Percentiles rank a stretch among this genome's conserved stretches.
phyloP scores from a whole-genome alignment of 2,329 filamentous ascomycete genomes.

The Aspergillus clavatus region DNA sequence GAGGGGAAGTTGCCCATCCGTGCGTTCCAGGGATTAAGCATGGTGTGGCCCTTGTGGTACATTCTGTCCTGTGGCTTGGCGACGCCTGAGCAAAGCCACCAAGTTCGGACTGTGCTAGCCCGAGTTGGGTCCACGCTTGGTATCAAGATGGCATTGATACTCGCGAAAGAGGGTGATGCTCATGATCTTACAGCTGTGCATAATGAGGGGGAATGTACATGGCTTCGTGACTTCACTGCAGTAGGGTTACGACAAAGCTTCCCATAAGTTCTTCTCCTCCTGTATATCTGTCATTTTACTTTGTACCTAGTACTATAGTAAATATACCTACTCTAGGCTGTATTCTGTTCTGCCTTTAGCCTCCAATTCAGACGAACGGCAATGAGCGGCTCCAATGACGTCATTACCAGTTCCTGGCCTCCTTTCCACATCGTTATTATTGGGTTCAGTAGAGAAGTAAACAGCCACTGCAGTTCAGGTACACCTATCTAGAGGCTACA shows the following conservation, averaged over 20 bases:
- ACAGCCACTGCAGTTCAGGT: too few relatives aligned
- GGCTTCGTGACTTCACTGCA: background rate
- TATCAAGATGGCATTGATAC: constrained; percentile 30
- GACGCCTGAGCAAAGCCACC: constrained; percentile 24
- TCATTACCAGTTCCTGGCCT: background rate
- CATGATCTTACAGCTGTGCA: too few relatives aligned
- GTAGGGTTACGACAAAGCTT: too few relatives aligned
- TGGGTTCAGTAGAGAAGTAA: too few relatives aligned
- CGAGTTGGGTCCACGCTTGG: constrained; percentile 30
- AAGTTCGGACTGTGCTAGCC: constrained; percentile 24
- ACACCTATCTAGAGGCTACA: too few relatives aligned
- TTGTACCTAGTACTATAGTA: too few relatives aligned
- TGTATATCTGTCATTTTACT: too few relatives aligned
- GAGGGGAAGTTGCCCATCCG: constrained; percentile 21
- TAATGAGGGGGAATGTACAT: background rate
- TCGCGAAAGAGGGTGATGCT: constrained; percentile 15
- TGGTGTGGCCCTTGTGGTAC: constrained; percentile 39
- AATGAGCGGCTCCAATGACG: background rate
- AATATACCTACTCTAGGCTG: too few relatives aligned
- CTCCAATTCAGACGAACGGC: background rate
- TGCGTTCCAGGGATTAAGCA: constrained; percentile 28
- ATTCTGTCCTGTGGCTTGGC: constrained; percentile 30
- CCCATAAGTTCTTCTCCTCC: too few relatives aligned
- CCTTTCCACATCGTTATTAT: background rate
- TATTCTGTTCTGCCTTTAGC: too few relatives aligned